Conservation (phyloP, 1,139 yeast genomes). For the Kazachstania sp. region DNA sequence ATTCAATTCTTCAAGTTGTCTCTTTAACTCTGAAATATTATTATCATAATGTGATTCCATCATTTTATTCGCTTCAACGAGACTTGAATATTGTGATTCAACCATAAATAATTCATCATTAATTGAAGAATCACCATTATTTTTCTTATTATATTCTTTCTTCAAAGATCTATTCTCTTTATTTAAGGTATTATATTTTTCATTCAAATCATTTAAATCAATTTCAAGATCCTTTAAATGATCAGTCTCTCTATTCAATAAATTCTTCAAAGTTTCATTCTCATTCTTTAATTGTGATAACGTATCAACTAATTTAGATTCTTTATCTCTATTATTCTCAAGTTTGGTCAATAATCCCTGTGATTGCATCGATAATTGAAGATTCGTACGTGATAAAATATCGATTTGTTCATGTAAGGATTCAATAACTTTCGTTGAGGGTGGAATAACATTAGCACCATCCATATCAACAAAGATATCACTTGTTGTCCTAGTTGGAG, state of each 20-base stretch:
- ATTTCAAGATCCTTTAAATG: constrained; percentile 53
- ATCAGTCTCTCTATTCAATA: constrained; percentile 54
- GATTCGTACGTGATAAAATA: constrained; percentile 43
- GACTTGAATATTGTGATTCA: constrained; percentile 54
- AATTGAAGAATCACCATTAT: constrained; percentile 40
- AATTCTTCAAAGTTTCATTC: constrained; percentile 56
- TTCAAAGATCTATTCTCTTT: constrained; percentile 44
- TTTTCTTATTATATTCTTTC: constrained; percentile 41
- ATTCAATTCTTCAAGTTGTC: constrained; percentile 36
- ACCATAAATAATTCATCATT: constrained; percentile 50
- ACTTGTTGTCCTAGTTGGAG: constrained; percentile 2
- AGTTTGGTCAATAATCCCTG: constrained; percentile 45
- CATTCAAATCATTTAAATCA: constrained; percentile 41
- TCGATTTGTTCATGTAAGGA: constrained; percentile 50
- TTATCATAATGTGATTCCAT: constrained; percentile 45
- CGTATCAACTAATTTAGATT: constrained; percentile 56
- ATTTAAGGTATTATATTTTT: constrained; percentile 36
- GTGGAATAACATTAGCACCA: neutral
- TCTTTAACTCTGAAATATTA: constrained; percentile 31
- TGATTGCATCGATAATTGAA: constrained; percentile 40
- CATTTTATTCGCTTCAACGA: constrained; percentile 48
- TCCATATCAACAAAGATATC: neutral
- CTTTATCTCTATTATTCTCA: constrained; percentile 40
- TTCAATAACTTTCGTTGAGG: constrained; percentile 40
- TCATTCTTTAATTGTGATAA: constrained; percentile 46